Base-by-base conservation (phyloP, 108 stramenopile genomes). In the Stephanodiscus minutulus region DNA sequence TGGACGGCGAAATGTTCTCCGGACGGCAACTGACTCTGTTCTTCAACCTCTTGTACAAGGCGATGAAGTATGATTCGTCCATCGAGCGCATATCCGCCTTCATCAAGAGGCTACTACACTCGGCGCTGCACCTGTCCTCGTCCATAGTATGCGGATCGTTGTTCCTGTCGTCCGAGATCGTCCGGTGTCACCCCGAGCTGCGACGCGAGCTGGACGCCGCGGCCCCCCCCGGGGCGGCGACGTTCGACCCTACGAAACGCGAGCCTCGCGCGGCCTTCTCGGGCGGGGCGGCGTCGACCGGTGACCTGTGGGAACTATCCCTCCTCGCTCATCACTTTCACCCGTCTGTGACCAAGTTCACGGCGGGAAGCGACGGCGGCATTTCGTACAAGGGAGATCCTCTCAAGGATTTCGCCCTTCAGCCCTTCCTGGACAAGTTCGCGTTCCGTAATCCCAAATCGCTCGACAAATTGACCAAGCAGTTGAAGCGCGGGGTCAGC, bases 371-470 rank as follows among this genome's bases (percentile, higher is more conserved):
- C 41, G 86, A 82, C 15, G 70, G 71, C 24, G 52, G 74, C 10
- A 86, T 97, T 55, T 52, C 70, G 11, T 99, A 97, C 80, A 67
- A 53, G 49, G 98, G 98, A 24, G 98, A 99, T 76, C 99, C 98
- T 12, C 80, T 98, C 24, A 81, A 82, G 64, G 99, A 99, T 73
- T 98, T 99, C 72, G 83, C 85, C 10, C 68, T 97, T 37, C 81
- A 83, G 13, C 85, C 96, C 0, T 99, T 99, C 69, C 85, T 99
- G 46, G 96, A 99, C 73, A 91, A 97, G 72, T 97, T 99, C 83
- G 98, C 97, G n/a, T 98, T 96, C 76, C 86, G 94, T n/a, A 98
- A 98, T 71, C 98, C 98, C 11, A 98, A 98, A 74, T 76, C 92
- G 18, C 41, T 71, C 77, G 84, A 66, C 70, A 82, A 64, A 33